Percentiles rank a stretch among this genome's conserved stretches.
phyloP scores from a whole-genome alignment of 176 grass and related monocot species.

The Chrysopogon serrulatus region DNA sequence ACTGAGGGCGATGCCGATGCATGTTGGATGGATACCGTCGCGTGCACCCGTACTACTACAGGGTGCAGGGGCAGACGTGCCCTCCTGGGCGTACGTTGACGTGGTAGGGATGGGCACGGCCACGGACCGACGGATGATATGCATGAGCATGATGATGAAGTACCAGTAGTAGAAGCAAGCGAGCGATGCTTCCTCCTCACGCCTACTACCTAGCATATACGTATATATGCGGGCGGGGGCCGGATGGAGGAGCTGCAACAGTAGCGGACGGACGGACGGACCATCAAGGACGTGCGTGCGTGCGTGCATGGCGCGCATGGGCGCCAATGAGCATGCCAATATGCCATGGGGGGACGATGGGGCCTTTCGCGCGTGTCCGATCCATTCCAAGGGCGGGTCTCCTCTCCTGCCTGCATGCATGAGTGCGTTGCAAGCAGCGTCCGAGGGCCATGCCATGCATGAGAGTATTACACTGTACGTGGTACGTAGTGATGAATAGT shows the following conservation, averaged over 20 bases:
- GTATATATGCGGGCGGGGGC: neutral
- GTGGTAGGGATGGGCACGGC: neutral
- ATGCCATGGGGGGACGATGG: too few relatives aligned
- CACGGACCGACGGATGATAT: neutral
- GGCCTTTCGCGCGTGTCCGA: too few relatives aligned
- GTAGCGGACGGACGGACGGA: neutral
- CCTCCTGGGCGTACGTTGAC: neutral
- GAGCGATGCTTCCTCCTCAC: slow-evolving; percentile 39
- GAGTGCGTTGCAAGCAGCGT: slow-evolving; percentile 27
- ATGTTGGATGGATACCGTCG: too few relatives aligned
- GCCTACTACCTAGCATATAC: too few relatives aligned
- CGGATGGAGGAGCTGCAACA: neutral
- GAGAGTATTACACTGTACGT: neutral
- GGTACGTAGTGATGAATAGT: neutral
- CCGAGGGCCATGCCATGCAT: neutral
- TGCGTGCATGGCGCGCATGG: too few relatives aligned
- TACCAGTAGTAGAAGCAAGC: neutral
- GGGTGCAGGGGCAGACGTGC: neutral
- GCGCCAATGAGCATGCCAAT: too few relatives aligned
- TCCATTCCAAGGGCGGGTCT: too few relatives aligned
- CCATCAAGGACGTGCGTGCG: too few relatives aligned
- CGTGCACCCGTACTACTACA: too few relatives aligned
- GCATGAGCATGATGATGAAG: neutral
- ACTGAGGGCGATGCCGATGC: too few relatives aligned
- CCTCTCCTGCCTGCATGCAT: too few relatives aligned